These are phyloP conservation scores for Beauveria australis DNA, from an alignment of 2,329 filamentous ascomycete species.

Conservation along the genomic window DNA sequence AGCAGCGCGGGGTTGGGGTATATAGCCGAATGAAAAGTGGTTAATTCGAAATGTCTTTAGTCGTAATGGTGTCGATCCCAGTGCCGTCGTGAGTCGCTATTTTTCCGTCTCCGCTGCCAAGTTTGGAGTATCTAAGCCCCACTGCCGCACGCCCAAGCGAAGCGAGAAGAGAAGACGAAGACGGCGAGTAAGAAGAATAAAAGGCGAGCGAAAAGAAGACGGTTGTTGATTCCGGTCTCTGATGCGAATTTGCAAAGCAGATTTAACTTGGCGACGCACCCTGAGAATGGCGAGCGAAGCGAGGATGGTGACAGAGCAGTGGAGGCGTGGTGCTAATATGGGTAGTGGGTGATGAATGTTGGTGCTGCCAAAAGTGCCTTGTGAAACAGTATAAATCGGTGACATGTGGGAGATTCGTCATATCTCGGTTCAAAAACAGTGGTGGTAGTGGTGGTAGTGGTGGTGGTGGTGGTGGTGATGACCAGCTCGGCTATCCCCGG, in stretches of 20 bases:
- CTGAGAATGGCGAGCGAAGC: too few relatives aligned
- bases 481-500: conserved; percentile 5
- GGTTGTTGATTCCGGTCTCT: too few relatives aligned
- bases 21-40: background rate
- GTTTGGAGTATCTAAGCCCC: too few relatives aligned
- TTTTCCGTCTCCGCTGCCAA: too few relatives aligned
- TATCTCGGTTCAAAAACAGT: background rate
- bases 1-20: background rate
- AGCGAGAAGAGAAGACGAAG: background rate
- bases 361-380: background rate
- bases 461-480: background rate
- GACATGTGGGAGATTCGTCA: background rate
- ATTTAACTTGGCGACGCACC: too few relatives aligned
- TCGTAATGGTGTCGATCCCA: background rate
- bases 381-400: background rate
- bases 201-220: background rate
- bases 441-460: background rate
- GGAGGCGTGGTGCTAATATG: background rate
- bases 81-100: background rate
- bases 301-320: background rate
- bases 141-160: background rate
- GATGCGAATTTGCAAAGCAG: too few relatives aligned
- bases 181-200: background rate
- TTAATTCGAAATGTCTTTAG: too few relatives aligned
- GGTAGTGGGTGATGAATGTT: background rate